Evolutionary conservation across 345 rosid species (phyloP).

Genomic region (Citrus trifoliata): DNA sequence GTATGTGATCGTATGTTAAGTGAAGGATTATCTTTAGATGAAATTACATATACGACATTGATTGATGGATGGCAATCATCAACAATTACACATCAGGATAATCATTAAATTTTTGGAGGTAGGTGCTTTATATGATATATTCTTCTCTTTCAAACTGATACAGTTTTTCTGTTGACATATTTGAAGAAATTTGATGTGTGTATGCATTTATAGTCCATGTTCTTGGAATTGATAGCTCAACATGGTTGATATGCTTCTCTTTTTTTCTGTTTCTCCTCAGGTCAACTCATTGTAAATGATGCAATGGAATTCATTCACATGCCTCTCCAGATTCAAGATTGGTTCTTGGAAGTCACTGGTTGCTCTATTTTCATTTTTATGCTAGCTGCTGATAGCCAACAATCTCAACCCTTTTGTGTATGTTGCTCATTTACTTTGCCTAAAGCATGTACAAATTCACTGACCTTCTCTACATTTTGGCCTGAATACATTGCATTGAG

Average conservation of each 20-base stretch:
- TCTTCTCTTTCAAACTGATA: neutral
- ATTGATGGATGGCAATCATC: constrained; percentile 45
- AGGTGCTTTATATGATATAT: neutral
- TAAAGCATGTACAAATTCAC: neutral
- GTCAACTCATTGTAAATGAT: neutral
- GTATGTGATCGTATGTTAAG: constrained; percentile 37
- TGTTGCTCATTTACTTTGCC: neutral
- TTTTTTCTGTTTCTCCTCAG: neutral
- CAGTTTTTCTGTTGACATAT: neutral
- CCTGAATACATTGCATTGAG: neutral
- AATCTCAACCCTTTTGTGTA: neutral
- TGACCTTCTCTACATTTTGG: neutral
- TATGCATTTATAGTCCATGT: neutral
- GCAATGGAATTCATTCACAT: neutral
- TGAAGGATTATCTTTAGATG: constrained; percentile 37
- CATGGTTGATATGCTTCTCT: neutral
- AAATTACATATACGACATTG: constrained; percentile 64
- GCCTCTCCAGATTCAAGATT: constrained; percentile 2
- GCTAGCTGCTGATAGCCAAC: neutral
- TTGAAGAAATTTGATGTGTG: neutral
- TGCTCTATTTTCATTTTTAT: neutral
- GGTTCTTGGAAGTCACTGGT: constrained; percentile 3
- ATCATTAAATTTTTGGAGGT: constrained; percentile 11
- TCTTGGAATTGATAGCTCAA: neutral
- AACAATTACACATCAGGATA: constrained; percentile 26